Conservation (phyloP, 495 filamentous ascomycete species). For the Opeltia flavorubescens region DNA sequence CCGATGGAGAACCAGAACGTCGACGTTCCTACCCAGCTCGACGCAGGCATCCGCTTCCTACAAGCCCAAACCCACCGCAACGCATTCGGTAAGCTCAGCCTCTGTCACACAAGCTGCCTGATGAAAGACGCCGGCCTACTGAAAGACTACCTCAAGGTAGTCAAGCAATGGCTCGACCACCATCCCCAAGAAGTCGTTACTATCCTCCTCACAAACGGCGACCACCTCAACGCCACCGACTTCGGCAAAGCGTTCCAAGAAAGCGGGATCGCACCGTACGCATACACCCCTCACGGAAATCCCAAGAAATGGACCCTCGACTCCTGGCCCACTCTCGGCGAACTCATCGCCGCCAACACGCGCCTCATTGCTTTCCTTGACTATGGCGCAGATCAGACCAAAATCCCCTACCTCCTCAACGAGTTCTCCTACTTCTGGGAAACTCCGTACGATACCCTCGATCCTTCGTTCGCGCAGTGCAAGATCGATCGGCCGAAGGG, state of each 20-base stretch:
- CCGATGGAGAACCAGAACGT: conserved; percentile 53
- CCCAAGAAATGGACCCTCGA: conserved; percentile 9
- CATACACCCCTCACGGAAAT: conserved; percentile 32
- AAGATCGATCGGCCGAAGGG: conserved; percentile 40
- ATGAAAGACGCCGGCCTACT: conserved; percentile 54
- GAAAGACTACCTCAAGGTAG: conserved; percentile 36
- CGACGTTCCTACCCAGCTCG: conserved; percentile 47
- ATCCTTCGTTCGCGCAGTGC: conserved; percentile 32
- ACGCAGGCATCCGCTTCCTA: conserved; percentile 54
- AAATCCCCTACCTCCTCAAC: conserved; percentile 47
- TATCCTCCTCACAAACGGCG: conserved; percentile 56
- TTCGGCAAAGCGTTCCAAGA: conserved; percentile 41
- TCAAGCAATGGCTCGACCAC: conserved; percentile 50
- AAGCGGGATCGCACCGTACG: conserved; percentile 43
- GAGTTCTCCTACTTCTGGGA: conserved; percentile 64
- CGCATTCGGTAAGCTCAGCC: conserved; percentile 30
- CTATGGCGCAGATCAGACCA: conserved; percentile 31
- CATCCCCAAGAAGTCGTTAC: conserved; percentile 58
- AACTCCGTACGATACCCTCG: conserved; percentile 48
- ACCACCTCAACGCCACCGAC: conserved; percentile 31
- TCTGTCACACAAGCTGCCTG: conserved; percentile 54
- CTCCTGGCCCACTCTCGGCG: conserved; percentile 49
- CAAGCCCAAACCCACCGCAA: conserved; percentile 53
- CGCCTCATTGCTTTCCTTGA: conserved; percentile 51
- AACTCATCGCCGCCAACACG: conserved; percentile 43